Base-by-base conservation (phyloP, 306 rosid species). In the Castanopsis chinensis region DNA sequence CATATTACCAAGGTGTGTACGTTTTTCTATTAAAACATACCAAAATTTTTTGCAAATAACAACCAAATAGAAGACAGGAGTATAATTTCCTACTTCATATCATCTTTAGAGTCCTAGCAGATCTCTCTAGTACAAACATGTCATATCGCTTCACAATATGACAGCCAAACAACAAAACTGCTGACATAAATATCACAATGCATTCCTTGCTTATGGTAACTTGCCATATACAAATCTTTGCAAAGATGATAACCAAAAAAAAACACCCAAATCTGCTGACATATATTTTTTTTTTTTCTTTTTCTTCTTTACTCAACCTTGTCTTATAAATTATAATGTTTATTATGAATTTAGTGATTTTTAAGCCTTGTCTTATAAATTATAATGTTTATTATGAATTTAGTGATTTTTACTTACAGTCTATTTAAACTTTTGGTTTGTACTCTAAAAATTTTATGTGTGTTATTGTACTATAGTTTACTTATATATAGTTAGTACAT, bases 41-140 rank as follows among this genome's bases (percentile, higher is more conserved):
- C 2, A 18, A 33, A 33, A 8, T 0, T 67, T 19, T 67, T 28
- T 3, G 72, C 4, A 67, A 18, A 64, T 30, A 35, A 35, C 27
- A 33, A 35, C 51, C 28, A 18, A 33, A 33, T 14, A 35, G 37
- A 33, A 19, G 23, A 67, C 7, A 67, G 17, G 19, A 6, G 52
- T 67, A 67, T 32, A 60, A 60, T 27, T 63, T 6, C 69, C 5
- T 2, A 27, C 12, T 63, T 14, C 15, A 52, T 35, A 33, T 67
- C 18, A 33, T 35, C 27, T 64, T 35, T 63, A 70, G 25, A 52
- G 54, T 52, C 20, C 73, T 78, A 74, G 70, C 73, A 76, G 72
- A 81, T 76, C 45, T 55, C 76, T 71, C 72, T 51, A 51, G 61
- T 65, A 49, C 27, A 84, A 52, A 55, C 81, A 25, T 61, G 59